A percentile compares a stretch with the other conserved stretches of the same genome.
phyloP scores from a whole-genome alignment of 164 flowering plant genomes.

The Stephania cephalantha region DNA sequence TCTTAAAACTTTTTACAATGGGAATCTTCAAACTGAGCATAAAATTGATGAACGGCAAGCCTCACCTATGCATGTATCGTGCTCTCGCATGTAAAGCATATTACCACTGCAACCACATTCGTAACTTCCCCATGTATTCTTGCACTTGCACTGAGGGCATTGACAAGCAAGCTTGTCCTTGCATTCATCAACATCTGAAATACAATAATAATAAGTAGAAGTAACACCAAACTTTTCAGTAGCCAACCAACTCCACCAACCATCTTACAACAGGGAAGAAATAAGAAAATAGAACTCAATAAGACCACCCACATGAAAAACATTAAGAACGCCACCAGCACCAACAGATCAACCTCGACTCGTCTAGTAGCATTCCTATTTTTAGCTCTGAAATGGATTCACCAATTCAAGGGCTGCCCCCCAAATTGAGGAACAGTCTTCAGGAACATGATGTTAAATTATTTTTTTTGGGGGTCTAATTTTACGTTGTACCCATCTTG shows the following conservation, averaged over 20 bases:
- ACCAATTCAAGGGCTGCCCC: background rate
- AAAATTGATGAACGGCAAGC: background rate
- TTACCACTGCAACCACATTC: slow-evolving; percentile 78
- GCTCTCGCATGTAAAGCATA: slow-evolving; percentile 72
- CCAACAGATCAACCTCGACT: background rate
- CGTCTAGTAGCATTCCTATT: background rate
- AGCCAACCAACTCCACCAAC: background rate
- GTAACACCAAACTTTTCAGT: background rate
- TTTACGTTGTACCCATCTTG: background rate
- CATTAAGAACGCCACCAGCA: background rate
- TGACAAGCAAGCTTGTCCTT: slow-evolving; percentile 75
- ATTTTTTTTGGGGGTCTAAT: background rate
- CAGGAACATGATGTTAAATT: background rate
- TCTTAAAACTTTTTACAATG: background rate
- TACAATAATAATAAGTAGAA: background rate
- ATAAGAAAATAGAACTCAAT: too few relatives aligned
- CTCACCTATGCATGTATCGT: slow-evolving; percentile 90
- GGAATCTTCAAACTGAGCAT: background rate
- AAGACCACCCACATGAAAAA: background rate
- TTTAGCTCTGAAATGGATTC: background rate
- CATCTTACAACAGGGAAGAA: too few relatives aligned
- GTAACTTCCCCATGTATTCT: slow-evolving; percentile 91
- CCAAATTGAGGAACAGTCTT: background rate
- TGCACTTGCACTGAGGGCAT: slow-evolving; percentile 87
- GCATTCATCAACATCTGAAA: slow-evolving; percentile 90